These are phyloP conservation scores for Rhodosporidiobolus sp. DNA, from an alignment of 768 basidiomycete genomes.

Conservation along the genomic window DNA sequence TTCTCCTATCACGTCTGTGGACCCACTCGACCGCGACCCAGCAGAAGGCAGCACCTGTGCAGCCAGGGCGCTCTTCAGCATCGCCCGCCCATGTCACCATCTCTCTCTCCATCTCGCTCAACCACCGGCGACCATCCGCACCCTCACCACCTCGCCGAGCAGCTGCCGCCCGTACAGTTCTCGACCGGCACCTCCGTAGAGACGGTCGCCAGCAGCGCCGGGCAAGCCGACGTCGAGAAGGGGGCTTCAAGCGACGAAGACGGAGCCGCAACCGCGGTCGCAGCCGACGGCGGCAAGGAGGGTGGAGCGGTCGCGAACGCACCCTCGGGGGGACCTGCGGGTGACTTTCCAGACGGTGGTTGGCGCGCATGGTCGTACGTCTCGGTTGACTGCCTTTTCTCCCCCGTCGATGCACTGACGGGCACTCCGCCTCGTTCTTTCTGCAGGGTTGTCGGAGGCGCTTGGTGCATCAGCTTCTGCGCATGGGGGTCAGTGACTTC, in stretches of 20 bases:
- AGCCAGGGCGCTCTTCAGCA: no score
- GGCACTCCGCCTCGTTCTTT: background rate
- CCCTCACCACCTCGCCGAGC: conserved; percentile 13
- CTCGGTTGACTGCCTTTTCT: background rate
- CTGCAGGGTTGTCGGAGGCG: conserved; percentile 37
- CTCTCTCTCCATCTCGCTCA: no score
- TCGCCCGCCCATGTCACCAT: no score
- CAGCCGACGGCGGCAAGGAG: no score
- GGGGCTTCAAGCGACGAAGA: no score
- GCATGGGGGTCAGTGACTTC: no score
- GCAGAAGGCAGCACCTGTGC: no score
- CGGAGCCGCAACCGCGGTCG: no score
- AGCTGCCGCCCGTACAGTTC: background rate
- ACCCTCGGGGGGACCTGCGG: background rate
- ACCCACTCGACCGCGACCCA: no score
- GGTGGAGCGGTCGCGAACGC: background rate
- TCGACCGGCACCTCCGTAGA: background rate
- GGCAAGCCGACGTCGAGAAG: background rate
- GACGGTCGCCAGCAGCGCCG: no score
- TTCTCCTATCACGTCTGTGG: no score
- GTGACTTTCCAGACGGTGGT: conserved; percentile 22
- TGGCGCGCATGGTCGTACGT: conserved; percentile 30
- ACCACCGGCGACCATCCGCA: background rate
- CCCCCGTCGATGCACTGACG: background rate
- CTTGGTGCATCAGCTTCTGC: conserved; percentile 34